Percentiles rank a stretch among this genome's conserved stretches.
phyloP scores from a whole-genome alignment of 768 basidiomycete genomes.

The Coprinellus micaceus region DNA sequence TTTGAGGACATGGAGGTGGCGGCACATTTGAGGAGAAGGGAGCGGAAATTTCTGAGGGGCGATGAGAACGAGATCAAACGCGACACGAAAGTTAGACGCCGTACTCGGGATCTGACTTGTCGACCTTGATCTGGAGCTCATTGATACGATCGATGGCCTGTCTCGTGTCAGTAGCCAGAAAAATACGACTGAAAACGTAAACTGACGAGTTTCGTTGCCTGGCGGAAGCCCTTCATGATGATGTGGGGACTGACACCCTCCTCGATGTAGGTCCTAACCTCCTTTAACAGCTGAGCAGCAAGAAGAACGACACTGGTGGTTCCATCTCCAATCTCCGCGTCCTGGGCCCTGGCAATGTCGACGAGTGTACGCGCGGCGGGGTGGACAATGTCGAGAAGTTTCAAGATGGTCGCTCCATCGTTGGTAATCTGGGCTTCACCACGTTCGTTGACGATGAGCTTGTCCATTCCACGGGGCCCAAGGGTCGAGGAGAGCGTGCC shows the following conservation, averaged over 20 bases:
- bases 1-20: conserved; percentile 99
- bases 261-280: conserved; percentile 87
- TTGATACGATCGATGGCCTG: conserved; percentile 86
- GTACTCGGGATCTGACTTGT: conserved; percentile 87
- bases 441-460: conserved; percentile 88
- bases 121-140: conserved; percentile 84
- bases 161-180: conserved; percentile 10
- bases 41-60: conserved; percentile 75
- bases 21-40: conserved; percentile 92
- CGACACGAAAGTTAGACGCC: conserved; percentile 20
- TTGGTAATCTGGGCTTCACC: conserved; percentile 99
- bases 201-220: conserved; percentile 80
- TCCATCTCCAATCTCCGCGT: conserved; percentile 97
- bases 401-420: conserved; percentile 98
- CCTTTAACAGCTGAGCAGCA: conserved; percentile 92
- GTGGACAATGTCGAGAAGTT: conserved; percentile 95
- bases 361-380: conserved; percentile 97
- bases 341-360: conserved; percentile 96
- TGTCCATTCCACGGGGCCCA: conserved; percentile 99
- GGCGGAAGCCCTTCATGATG: conserved; percentile 94
- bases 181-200: conserved; percentile 9
- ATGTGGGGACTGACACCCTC: conserved; percentile 97
- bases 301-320: conserved; percentile 95
- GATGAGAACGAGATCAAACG: conserved; percentile 15
- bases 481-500: conserved; percentile 91